phyloP scores from a whole-genome alignment of 2,329 filamentous ascomycete species.

The Zopfia rhizophila region DNA sequence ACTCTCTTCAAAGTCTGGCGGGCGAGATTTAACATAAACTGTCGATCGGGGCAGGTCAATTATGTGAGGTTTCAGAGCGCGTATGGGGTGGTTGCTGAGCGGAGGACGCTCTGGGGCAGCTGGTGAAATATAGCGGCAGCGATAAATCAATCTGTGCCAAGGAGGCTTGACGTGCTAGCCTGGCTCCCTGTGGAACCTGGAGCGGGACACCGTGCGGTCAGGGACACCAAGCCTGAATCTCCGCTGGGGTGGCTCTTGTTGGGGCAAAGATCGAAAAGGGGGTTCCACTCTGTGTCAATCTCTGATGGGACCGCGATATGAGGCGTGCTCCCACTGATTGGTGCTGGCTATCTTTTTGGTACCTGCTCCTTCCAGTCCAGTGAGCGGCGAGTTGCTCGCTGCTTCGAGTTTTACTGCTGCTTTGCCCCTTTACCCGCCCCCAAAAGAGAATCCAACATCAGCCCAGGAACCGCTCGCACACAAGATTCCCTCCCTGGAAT shows the following conservation, averaged over 20 bases:
- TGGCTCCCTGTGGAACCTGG: neutral
- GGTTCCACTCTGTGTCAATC: too few relatives aligned
- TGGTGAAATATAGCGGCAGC: constrained; percentile 30
- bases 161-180: constrained; percentile 26
- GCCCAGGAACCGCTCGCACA: too few relatives aligned
- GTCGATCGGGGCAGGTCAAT: constrained; percentile 29
- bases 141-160: constrained; percentile 41
- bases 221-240: neutral
- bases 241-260: constrained; percentile 9
- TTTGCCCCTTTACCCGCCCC: too few relatives aligned
- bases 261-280: constrained; percentile 40
- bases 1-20: constrained; percentile 53
- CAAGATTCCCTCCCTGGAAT: too few relatives aligned
- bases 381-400: too few relatives aligned
- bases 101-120: too few relatives aligned
- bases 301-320: constrained; percentile 13
- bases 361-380: too few relatives aligned
- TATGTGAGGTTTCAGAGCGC: constrained; percentile 19
- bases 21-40: constrained; percentile 52
- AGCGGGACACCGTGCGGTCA: constrained; percentile 1
- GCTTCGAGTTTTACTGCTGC: too few relatives aligned
- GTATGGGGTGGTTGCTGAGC: constrained; percentile 24
- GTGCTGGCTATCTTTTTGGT: too few relatives aligned
- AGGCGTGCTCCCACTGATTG: constrained; percentile 31
- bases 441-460: too few relatives aligned